A percentile compares a stretch with the other conserved stretches of the same genome.
phyloP scores from a whole-genome alignment of 1,284 basidiomycete species.

The Trichosporon sp. region DNA sequence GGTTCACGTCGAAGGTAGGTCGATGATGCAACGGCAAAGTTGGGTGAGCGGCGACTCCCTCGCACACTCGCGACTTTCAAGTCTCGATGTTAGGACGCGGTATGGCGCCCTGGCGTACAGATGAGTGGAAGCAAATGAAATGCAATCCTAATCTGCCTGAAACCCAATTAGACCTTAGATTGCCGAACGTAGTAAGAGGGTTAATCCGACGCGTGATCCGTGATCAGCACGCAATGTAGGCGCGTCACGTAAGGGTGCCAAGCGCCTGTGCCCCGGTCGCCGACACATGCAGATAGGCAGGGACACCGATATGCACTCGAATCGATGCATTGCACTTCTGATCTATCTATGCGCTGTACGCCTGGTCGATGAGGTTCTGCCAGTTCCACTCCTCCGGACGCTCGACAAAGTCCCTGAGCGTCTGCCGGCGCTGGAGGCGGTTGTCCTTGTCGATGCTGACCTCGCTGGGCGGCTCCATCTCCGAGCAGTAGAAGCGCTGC shows the following conservation, averaged over 20 bases:
- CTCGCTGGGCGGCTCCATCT: constrained; percentile 27
- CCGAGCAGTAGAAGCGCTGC: constrained; percentile 69
- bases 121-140: background rate
- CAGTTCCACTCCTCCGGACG: constrained; percentile 49
- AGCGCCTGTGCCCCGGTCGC: background rate
- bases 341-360: constrained; percentile 30
- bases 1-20: background rate
- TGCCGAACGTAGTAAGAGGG: background rate
- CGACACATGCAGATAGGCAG: background rate
- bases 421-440: constrained; percentile 34
- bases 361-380: constrained; percentile 43
- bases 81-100: background rate
- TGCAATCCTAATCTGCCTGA: background rate
- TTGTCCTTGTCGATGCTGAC: constrained; percentile 27
- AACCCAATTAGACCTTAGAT: background rate
- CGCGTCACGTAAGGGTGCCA: background rate
- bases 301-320: background rate
- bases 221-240: background rate
- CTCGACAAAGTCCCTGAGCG: constrained; percentile 43
- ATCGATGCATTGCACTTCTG: constrained; percentile 21
- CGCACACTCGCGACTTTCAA: background rate
- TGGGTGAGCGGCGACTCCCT: background rate
- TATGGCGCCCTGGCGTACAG: background rate
- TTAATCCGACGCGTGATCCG: background rate
- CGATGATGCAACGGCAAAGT: background rate